These are phyloP conservation scores for Mycena alexandri DNA, from an alignment of 768 basidiomycete genomes.

Conservation along the genomic window DNA sequence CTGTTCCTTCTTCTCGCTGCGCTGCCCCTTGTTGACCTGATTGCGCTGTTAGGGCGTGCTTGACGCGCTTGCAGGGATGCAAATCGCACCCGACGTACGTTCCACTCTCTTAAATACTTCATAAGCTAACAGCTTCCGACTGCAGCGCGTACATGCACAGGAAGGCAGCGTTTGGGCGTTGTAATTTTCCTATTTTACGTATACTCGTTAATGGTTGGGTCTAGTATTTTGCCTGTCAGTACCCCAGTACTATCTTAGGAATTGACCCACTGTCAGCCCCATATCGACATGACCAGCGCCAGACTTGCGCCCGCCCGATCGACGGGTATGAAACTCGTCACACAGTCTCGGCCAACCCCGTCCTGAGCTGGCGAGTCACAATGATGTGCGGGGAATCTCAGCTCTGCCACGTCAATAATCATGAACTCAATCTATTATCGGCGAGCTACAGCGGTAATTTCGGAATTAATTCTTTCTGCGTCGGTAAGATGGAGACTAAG, in stretches of 20 bases:
- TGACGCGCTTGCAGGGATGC: slow-evolving; percentile 63
- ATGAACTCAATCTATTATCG: slow-evolving; percentile 18
- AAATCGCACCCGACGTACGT: slow-evolving; percentile 66
- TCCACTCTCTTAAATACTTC: slow-evolving; percentile 14
- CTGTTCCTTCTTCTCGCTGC: slow-evolving; percentile 16
- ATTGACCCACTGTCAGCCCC: not conserved
- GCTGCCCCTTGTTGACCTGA: slow-evolving; percentile 24
- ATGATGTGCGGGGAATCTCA: slow-evolving; percentile 9
- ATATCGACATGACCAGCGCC: not conserved
- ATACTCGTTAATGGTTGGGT: not conserved
- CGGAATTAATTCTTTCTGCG: not conserved
- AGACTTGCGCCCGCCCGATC: not conserved
- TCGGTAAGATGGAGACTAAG: not conserved
- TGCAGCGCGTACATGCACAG: slow-evolving; percentile 58
- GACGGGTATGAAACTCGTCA: slow-evolving; percentile 17
- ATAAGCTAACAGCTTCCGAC: slow-evolving; percentile 19
- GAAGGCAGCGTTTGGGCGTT: slow-evolving; percentile 70
- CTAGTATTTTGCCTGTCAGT: not conserved
- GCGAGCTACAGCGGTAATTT: not conserved
- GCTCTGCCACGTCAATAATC: slow-evolving; percentile 19
- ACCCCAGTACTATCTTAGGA: not conserved
- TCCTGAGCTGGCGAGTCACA: not conserved
- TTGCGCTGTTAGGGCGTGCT: slow-evolving; percentile 60
- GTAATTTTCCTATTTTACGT: slow-evolving; percentile 5
- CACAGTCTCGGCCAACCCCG: slow-evolving; percentile 10